phyloP scores from a whole-genome alignment of 306 rosid species.

The Dalbergia oliveri region DNA sequence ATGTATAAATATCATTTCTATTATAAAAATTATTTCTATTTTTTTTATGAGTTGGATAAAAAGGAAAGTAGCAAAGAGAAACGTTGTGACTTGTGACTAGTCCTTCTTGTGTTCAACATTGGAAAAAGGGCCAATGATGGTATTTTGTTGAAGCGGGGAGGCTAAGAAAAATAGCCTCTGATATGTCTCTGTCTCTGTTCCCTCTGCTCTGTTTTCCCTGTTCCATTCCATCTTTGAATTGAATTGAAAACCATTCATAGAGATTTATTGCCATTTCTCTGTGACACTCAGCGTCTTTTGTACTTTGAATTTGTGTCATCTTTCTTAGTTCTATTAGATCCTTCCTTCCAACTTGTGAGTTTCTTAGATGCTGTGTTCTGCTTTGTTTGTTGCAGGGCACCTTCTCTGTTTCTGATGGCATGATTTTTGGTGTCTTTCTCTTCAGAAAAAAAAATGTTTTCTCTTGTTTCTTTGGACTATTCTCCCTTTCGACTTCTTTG shows the following conservation, averaged over 20 bases:
- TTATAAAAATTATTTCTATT: too few relatives aligned
- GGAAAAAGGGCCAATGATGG: conserved; percentile 52
- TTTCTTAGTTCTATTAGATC: not conserved
- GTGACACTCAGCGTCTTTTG: conserved; percentile 36
- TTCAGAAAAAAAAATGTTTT: conserved; percentile 22
- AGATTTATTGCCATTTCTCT: not conserved
- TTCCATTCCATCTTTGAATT: conserved; percentile 8
- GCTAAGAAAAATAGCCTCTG: conserved; percentile 45
- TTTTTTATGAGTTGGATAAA: not conserved
- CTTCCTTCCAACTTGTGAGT: conserved; percentile 31
- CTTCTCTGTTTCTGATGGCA: conserved; percentile 37
- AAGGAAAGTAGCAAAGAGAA: not conserved
- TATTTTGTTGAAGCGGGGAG: conserved; percentile 57
- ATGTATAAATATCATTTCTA: too few relatives aligned
- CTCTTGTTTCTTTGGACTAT: conserved; percentile 33
- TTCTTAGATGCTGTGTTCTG: conserved; percentile 18
- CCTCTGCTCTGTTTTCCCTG: conserved; percentile 40
- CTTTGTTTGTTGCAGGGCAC: conserved; percentile 22
- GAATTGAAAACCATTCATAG: conserved; percentile 3
- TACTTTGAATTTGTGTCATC: conserved; percentile 35
- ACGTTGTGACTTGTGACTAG: conserved; percentile 25
- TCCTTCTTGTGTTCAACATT: conserved; percentile 40
- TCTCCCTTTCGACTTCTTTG: conserved; percentile 25
- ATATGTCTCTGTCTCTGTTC: conserved; percentile 37
- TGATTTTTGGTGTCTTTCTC: conserved; percentile 16